These are phyloP conservation scores for Populus davidiana DNA, from an alignment of 345 rosid species.

Conservation along the genomic window DNA sequence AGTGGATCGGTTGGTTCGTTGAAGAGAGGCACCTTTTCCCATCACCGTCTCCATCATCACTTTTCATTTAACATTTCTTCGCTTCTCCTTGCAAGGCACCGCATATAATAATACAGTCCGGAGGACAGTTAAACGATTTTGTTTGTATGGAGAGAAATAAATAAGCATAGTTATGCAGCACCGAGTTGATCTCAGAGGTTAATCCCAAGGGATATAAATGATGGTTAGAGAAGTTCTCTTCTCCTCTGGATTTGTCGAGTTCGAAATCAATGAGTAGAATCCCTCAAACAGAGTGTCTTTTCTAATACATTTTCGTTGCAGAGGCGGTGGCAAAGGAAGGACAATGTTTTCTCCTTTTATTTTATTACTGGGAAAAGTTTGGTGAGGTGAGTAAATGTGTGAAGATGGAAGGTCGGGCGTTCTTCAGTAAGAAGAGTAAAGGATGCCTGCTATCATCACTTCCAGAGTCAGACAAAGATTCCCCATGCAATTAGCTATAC, in stretches of 20 bases:
- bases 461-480: conserved; percentile 40
- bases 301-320: neutral
- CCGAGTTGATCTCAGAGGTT: too few relatives aligned
- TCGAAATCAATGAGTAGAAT: too few relatives aligned
- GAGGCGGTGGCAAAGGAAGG: neutral
- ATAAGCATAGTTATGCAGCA: neutral
- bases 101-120: too few relatives aligned
- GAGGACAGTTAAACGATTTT: too few relatives aligned
- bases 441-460: conserved; percentile 6
- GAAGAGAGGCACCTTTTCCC: too few relatives aligned
- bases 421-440: neutral
- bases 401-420: conserved; percentile 6
- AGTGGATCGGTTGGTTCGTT: too few relatives aligned
- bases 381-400: conserved; percentile 29
- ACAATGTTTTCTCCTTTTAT: neutral
- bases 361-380: neutral
- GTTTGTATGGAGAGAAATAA: neutral
- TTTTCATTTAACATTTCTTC: neutral
- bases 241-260: too few relatives aligned
- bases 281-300: too few relatives aligned
- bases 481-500: conserved; percentile 17
- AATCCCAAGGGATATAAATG: too few relatives aligned
- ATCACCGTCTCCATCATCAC: neutral
- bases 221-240: too few relatives aligned
- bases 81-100: too few relatives aligned